Evolutionary conservation across 305 asterid species (phyloP), one percentile per base, ranked within the genome.

Genomic region (Fraxinus angustifolia): DNA sequence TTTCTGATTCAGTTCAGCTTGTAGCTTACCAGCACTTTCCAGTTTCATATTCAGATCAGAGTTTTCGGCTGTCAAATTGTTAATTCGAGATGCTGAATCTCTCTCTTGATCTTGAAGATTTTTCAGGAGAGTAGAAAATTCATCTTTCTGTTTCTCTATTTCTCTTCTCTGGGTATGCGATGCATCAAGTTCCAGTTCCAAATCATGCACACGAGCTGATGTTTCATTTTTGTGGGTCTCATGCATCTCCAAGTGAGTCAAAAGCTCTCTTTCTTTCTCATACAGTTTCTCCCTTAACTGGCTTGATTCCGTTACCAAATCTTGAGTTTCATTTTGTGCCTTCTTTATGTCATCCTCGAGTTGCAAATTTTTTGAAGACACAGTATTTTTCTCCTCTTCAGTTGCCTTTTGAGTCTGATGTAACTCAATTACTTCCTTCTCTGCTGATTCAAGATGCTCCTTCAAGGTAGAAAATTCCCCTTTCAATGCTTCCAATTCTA

Each of bases 131-230:
- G 87, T 87, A 81, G 97, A 83, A 75, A 93, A 84, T 85, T 90
- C 93, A 68, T 84, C 88, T 84, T 89, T 93, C 83, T 89, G 92
- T 85, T 83, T 89, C 86, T 92, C 97, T 10, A 85, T 73, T 42
- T 92, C 97, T 81, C 84, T 84, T 81, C 87, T 93, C 76, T 85
- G 91, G 42, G 84, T 58, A 83, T 87, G 93, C 30, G 86, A 84
- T 19, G 93, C 84, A 84, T 86, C 89, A 19, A 94, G 92, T 82
- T 91, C 93, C 82, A 84, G 82, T 80, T 93, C 97, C 89, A 94
- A 85, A 71, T 90, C 93, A 84, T 90, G 89, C 45, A 82, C 12
- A 6, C 83, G 95, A 79, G 88, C 75, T 50, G 91, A 84, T 78
- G 82, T 81, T 77, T 85, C 88, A 75, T 58, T 85, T 80, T 85